Conservation (phyloP, 345 rosid species). For the Camelina sativa region DNA sequence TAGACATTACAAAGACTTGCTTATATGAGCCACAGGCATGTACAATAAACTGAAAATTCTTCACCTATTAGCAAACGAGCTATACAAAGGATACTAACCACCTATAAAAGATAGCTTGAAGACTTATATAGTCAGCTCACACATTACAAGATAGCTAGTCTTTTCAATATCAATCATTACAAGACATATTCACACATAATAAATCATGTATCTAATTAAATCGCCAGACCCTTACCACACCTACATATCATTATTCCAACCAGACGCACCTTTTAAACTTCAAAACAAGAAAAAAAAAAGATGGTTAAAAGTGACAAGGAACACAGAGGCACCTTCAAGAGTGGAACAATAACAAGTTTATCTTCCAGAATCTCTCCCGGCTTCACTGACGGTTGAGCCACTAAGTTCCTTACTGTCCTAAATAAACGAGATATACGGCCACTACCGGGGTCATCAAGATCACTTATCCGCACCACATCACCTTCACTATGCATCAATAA, state of each 20-base stretch:
- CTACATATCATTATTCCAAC: too few relatives aligned
- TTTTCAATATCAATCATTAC: too few relatives aligned
- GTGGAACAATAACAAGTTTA: conserved; percentile 50
- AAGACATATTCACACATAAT: too few relatives aligned
- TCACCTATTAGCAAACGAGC: background rate
- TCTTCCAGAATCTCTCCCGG: conserved; percentile 55
- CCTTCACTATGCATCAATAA: conserved; percentile 82
- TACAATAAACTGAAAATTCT: background rate
- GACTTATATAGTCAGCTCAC: background rate
- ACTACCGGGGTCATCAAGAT: conserved; percentile 58
- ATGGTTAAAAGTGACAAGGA: conserved; percentile 1
- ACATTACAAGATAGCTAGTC: conserved; percentile 18
- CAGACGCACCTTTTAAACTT: too few relatives aligned
- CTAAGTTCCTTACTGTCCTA: conserved; percentile 54
- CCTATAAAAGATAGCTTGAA: background rate
- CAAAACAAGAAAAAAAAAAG: too few relatives aligned
- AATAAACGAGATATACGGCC: conserved; percentile 63
- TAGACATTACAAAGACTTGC: background rate
- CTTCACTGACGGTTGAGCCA: conserved; percentile 52
- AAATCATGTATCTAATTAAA: too few relatives aligned
- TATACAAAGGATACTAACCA: conserved; percentile 8
- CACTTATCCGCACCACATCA: conserved; percentile 55
- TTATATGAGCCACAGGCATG: conserved; percentile 12
- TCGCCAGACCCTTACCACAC: too few relatives aligned
- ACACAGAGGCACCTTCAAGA: conserved; percentile 60